Conservation (phyloP, 768 basidiomycete genomes). For the Butyriboletus loyo region DNA sequence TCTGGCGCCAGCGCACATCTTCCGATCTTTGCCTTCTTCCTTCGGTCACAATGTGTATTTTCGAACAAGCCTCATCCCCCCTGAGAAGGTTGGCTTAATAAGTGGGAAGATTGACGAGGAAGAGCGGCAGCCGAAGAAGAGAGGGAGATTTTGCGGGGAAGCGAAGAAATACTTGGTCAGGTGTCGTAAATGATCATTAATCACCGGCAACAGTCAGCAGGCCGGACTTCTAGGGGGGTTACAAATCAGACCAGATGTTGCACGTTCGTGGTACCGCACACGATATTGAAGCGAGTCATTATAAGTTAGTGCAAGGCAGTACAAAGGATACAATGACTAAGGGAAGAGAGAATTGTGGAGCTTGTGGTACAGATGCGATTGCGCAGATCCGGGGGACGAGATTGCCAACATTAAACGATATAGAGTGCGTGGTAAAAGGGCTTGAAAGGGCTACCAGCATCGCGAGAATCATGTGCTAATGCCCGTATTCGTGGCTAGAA, state of each 20-base stretch:
- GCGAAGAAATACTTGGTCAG: too few species aligned
- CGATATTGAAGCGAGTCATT: neutral
- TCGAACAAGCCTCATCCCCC: slow-evolving; percentile 35
- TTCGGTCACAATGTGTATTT: slow-evolving; percentile 37
- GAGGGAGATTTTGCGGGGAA: slow-evolving; percentile 29
- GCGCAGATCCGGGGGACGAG: neutral
- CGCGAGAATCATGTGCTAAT: slow-evolving; percentile 26
- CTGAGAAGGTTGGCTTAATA: slow-evolving; percentile 47
- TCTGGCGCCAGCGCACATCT: slow-evolving; percentile 19
- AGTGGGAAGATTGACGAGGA: slow-evolving; percentile 58
- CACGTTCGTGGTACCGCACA: slow-evolving; percentile 10
- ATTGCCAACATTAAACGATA: slow-evolving; percentile 3
- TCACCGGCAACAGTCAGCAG: neutral
- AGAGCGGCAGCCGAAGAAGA: slow-evolving; percentile 41
- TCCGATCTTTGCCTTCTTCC: slow-evolving; percentile 34
- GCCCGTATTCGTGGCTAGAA: slow-evolving; percentile 6
- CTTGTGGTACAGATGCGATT: slow-evolving; percentile 27
- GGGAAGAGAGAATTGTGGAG: slow-evolving; percentile 11
- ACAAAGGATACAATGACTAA: slow-evolving; percentile 17
- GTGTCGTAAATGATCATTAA: too few species aligned
- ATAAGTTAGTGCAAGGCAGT: slow-evolving; percentile 21
- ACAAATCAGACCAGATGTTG: neutral
- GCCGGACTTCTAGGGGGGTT: neutral
- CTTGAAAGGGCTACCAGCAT: neutral
- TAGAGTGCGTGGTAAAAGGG: slow-evolving; percentile 5